These are phyloP conservation scores for Xerocomellus intermedius DNA, from an alignment of 768 basidiomycete genomes.

Conservation along the genomic window DNA sequence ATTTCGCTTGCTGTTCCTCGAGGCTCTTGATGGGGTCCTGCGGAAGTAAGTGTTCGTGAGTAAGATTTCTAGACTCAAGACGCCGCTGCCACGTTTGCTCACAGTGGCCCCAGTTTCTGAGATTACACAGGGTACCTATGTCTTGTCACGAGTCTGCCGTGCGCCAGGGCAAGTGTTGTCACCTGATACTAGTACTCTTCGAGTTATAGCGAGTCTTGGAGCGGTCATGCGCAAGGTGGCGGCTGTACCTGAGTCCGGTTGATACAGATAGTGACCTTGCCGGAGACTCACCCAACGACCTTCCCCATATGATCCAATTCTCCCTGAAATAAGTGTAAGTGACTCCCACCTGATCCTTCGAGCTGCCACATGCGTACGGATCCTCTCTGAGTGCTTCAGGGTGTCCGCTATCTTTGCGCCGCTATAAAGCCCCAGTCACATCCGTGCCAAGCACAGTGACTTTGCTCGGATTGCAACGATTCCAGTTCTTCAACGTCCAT, in stretches of 20 bases:
- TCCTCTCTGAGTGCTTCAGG: not conserved
- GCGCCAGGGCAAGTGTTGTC: too few relatives aligned
- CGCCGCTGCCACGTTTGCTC: not conserved
- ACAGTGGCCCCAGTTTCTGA: not conserved
- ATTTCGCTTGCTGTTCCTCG: constrained; percentile 24
- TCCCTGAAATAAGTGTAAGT: not conserved
- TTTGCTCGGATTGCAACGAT: too few relatives aligned
- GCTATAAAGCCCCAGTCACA: not conserved
- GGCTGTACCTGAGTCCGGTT: not conserved
- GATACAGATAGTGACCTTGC: too few relatives aligned
- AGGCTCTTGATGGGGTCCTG: not conserved
- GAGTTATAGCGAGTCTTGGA: too few relatives aligned
- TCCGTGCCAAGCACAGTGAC: too few relatives aligned
- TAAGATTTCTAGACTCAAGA: not conserved
- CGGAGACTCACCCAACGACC: not conserved
- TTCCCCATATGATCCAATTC: not conserved
- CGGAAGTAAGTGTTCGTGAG: not conserved
- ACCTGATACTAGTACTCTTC: not conserved
- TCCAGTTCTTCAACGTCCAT: too few relatives aligned
- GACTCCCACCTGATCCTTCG: not conserved
- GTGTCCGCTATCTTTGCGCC: not conserved
- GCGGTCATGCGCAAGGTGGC: constrained; percentile 21
- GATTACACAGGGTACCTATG: not conserved
- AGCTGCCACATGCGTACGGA: not conserved
- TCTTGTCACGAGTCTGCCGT: not conserved